These are phyloP conservation scores for Collybiopsis luxurians DNA, from an alignment of 768 basidiomycete species.

Conservation along the genomic window DNA sequence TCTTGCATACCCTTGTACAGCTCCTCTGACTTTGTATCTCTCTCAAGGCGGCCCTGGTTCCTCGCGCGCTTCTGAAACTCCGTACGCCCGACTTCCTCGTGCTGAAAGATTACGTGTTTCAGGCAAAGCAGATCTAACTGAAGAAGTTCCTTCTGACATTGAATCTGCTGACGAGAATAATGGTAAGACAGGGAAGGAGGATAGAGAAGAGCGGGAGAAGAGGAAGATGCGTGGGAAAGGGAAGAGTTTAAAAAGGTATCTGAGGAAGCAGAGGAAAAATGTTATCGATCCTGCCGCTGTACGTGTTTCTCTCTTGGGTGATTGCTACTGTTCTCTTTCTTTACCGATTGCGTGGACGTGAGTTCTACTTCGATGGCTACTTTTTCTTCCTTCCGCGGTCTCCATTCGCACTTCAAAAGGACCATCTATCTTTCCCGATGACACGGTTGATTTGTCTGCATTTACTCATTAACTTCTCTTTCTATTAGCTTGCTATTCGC, in stretches of 20 bases:
- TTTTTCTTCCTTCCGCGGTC: not conserved
- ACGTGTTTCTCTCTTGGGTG: constrained; percentile 25
- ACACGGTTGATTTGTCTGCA: not conserved
- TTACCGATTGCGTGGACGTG: not conserved
- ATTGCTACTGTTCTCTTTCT: no score
- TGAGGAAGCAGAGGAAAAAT: constrained; percentile 93
- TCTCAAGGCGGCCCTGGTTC: constrained; percentile 15
- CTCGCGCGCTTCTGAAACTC: constrained; percentile 34
- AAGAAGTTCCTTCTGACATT: constrained; percentile 39
- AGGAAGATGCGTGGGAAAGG: constrained; percentile 85
- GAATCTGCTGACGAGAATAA: constrained; percentile 28
- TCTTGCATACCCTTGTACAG: not conserved
- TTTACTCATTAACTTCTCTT: not conserved
- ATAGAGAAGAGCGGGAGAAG: constrained; percentile 58
- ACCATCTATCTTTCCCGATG: no score
- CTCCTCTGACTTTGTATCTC: not conserved
- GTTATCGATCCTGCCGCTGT: constrained; percentile 84
- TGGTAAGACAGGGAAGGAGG: constrained; percentile 22
- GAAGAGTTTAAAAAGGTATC: constrained; percentile 80
- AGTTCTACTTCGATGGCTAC: not conserved
- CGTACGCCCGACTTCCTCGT: constrained; percentile 76
- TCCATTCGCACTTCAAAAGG: no score
- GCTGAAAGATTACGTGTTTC: constrained; percentile 70
- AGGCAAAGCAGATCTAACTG: constrained; percentile 73
- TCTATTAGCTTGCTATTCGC: constrained; percentile 41